Base-by-base conservation (phyloP, 2,329 filamentous ascomycete species). In the Ophiostoma sp. region DNA sequence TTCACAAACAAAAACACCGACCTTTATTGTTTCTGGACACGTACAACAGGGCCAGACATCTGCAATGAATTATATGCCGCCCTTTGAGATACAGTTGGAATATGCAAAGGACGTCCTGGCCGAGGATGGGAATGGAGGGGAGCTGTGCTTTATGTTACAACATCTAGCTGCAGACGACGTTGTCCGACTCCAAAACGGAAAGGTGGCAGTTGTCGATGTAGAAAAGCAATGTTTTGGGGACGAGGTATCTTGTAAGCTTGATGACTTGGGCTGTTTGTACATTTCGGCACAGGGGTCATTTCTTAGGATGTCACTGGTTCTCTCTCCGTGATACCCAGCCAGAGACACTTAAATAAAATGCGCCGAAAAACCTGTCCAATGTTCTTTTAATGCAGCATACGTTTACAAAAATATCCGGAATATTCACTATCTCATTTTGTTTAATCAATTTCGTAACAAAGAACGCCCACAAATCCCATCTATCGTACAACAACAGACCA, bases 21-120 rank as follows among this genome's bases (percentile, higher is more conserved):
- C 55, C 3, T n/a, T 59, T 6, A 33, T 28, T n/a, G 15, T 55
- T 12, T 50, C 64, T 33, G 66, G 45, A 19, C 42, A 28, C 8
- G 45, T 69, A 9, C 6, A 31, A 11, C 4, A 36, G 9, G 66
- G 66, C 1, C 17, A 19, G n/a, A 28, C 68, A 36, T 28, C 68
- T 11, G 11, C 52, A n/a, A n/a, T n/a, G n/a, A n/a, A 36, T 33
- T 45, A 8, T 36, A 11, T 57, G n/a, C 50, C 3, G n/a, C 68
- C 68, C 11, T 70, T 70, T n/a, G 50, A 59, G 33, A 19, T 70
- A n/a, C 69, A 48, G 52, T 3, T 70, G 9, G 52, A 70, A 2
- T 59, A 61, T 39, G 69, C 48, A 4, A 57, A n/a, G 31, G 28
- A 63, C 3, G 59, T 3, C 17, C 4, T 19, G 3, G n/a, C 33